These are phyloP conservation scores for Incumbomyces lentus DNA, from an alignment of 2,329 filamentous ascomycete genomes.

Conservation along the genomic window DNA sequence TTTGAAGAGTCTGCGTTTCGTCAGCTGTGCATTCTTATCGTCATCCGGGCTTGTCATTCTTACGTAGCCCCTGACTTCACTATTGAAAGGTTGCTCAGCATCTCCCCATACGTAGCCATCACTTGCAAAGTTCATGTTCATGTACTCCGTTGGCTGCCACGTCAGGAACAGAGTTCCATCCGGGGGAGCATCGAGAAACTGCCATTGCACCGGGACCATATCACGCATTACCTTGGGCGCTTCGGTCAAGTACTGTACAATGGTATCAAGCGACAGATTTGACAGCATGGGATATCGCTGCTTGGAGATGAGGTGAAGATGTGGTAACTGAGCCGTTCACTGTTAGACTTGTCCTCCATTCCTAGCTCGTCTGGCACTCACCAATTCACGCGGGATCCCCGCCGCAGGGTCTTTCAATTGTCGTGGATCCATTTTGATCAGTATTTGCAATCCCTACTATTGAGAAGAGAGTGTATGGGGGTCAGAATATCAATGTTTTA, in stretches of 20 bases:
- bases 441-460: background rate
- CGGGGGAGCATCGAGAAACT: slow-evolving; percentile 69
- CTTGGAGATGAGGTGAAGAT: slow-evolving; percentile 81
- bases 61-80: slow-evolving; percentile 62
- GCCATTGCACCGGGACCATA: slow-evolving; percentile 82
- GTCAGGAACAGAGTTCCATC: slow-evolving; percentile 76
- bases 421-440: slow-evolving; percentile 5
- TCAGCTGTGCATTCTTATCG: too few species aligned
- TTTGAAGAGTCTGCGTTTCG: slow-evolving; percentile 63
- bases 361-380: slow-evolving; percentile 17
- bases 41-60: slow-evolving; percentile 35
- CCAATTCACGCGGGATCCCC: slow-evolving; percentile 37
- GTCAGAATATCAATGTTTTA: too few species aligned
- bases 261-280: slow-evolving; percentile 61
- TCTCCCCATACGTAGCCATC: slow-evolving; percentile 91
- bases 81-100: slow-evolving; percentile 64
- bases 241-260: slow-evolving; percentile 71
- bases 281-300: slow-evolving; percentile 68
- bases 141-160: slow-evolving; percentile 71
- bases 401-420: slow-evolving; percentile 36
- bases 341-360: slow-evolving; percentile 1
- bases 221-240: slow-evolving; percentile 80
- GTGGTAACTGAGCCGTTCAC: slow-evolving; percentile 53
- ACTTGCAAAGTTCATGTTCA: slow-evolving; percentile 67
- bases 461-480: too few species aligned